Conservation (phyloP, 345 rosid genomes). For the Laguncularia racemosa region DNA sequence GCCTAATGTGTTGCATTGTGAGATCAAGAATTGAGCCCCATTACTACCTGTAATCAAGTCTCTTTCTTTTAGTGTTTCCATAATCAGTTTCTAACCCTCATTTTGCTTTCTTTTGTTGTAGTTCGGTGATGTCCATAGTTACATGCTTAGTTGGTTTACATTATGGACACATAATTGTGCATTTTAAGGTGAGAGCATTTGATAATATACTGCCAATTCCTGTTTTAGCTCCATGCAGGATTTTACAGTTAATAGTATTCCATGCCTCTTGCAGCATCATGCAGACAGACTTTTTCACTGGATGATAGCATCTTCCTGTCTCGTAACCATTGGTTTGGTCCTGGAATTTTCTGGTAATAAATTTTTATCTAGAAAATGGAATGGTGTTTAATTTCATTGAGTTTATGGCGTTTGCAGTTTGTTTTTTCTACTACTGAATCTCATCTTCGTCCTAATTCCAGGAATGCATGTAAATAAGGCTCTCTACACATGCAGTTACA, state of each 20-base stretch:
- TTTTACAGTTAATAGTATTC: background rate
- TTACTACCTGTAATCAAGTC: too few species aligned
- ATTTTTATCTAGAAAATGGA: background rate
- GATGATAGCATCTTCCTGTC: conserved; percentile 45
- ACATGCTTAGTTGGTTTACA: conserved; percentile 82
- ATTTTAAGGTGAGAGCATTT: conserved; percentile 55
- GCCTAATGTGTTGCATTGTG: background rate
- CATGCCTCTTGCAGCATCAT: conserved; percentile 43
- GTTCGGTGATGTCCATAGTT: conserved; percentile 76
- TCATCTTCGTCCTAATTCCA: conserved; percentile 15
- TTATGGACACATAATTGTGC: conserved; percentile 70
- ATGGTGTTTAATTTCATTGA: background rate
- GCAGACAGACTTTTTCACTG: conserved; percentile 47
- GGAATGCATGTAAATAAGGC: conserved; percentile 88
- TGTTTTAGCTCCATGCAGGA: background rate
- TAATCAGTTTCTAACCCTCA: conserved; percentile 6
- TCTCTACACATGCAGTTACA: conserved; percentile 74
- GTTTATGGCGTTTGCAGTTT: background rate
- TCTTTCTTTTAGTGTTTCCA: too few species aligned
- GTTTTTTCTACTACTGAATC: background rate
- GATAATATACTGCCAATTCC: background rate
- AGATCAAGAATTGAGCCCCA: background rate
- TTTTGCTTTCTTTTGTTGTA: conserved; percentile 25
- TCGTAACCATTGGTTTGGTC: conserved; percentile 42
- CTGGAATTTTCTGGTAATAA: conserved; percentile 48